Base-by-base conservation (phyloP, 257 asterid species). In the Avicennia marina region DNA sequence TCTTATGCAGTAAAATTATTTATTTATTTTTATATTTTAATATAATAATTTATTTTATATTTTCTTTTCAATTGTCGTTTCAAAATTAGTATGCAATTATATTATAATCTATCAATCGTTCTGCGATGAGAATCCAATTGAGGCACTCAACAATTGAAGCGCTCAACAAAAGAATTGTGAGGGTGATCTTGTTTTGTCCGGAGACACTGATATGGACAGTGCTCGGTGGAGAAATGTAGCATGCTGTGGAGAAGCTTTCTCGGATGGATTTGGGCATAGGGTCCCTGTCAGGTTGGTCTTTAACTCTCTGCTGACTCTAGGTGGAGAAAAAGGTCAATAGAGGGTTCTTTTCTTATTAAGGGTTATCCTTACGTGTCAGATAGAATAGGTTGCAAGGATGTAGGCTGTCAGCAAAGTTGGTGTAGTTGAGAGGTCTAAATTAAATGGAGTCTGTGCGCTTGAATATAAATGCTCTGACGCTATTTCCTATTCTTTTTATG, bases 261-360 rank as follows among this genome's bases (percentile, higher is more conserved):
- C 11, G 78, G 62, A 65, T 81, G 96, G 74, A 85, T 90, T 44
- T 90, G 98, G 98, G 95, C 98, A n/a, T 74, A 87, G 60, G 98
- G 98, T 20, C 98, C 95, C 44, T 64, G 84, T 44, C 95, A 87
- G 65, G 81, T 85, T 46, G 98, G 98, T 70, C 96, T 94, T 94
- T 6, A 90, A 90, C 68, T 69, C 87, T 72, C 86, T 90, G 63
- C 73, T 90, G 47, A 72, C 81, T 56, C 94, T 95, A 24, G 81
- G 72, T 25, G 62, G 62, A 43, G 82, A 62, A 51, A 79, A 64
- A 47, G 53, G 43, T 53, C n/a, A n/a, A 57, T 56, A 3, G 78
- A 74, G 33, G 71, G 73, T 51, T 75, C 98, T 56, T 82, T 81
- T 67, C 84, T 82, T 54, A 20, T 87, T 34, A 72, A 50, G 67